Evolutionary conservation across 345 rosid species (phyloP).

Genomic region (Rhodamnia argentea): DNA sequence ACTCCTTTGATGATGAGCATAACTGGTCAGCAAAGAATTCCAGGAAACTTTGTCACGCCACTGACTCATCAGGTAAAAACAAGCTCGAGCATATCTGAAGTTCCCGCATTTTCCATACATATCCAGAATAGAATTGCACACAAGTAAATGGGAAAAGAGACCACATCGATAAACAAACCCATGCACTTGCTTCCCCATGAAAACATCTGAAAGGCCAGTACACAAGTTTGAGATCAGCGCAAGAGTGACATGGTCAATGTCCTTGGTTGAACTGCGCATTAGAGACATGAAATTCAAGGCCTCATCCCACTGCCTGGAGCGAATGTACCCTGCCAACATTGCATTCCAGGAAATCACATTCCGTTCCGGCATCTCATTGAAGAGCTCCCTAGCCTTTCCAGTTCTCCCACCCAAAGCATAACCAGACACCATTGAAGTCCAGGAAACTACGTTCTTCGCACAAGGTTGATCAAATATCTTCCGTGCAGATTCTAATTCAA

Average conservation of each 20-base stretch:
- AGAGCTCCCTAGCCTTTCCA: constrained; percentile 59
- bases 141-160: constrained; percentile 30
- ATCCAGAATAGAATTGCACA: constrained; percentile 62
- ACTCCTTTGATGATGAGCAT: constrained; percentile 46
- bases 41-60: constrained; percentile 61
- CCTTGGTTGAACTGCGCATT: constrained; percentile 35
- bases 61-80: constrained; percentile 63
- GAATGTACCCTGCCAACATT: constrained; percentile 69
- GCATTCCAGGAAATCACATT: constrained; percentile 78
- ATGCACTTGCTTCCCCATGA: constrained; percentile 72
- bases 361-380: constrained; percentile 66
- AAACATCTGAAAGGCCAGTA: constrained; percentile 60
- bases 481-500: constrained; percentile 45
- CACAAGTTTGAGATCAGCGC: constrained; percentile 50
- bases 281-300: constrained; percentile 40
- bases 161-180: constrained; percentile 56
- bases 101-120: constrained; percentile 65
- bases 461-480: constrained; percentile 42
- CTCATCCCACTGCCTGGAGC: constrained; percentile 45
- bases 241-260: constrained; percentile 54
- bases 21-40: constrained; percentile 67
- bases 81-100: constrained; percentile 34
- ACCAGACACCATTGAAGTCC: constrained; percentile 69
- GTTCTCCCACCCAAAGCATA: constrained; percentile 53
- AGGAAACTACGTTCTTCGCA: constrained; percentile 44